A percentile compares a stretch with the other conserved stretches of the same genome.
These are phyloP conservation scores for Hibiscus mutabilis DNA, from an alignment of 345 rosid genomes.

Conservation along the genomic window DNA sequence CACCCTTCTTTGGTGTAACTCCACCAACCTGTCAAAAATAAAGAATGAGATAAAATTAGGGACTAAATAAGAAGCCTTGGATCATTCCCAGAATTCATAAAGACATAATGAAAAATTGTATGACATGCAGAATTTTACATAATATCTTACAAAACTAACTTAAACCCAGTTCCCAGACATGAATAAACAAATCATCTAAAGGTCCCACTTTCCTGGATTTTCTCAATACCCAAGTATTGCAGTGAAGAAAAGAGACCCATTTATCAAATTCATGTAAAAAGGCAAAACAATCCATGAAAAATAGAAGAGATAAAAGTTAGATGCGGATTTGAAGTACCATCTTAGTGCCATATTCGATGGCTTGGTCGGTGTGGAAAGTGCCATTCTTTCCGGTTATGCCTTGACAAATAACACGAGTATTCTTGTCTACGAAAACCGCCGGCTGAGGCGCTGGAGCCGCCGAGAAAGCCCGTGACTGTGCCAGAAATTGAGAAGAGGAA, in stretches of 20 bases:
- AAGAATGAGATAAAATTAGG: not conserved
- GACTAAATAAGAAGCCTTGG: not conserved
- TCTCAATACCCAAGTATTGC: not conserved
- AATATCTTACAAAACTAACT: not conserved
- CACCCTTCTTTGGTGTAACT: conserved; percentile 96
- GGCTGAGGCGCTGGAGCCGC: not conserved
- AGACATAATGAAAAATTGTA: not conserved
- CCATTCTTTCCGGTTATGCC: not conserved
- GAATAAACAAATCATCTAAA: not conserved
- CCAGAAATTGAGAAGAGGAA: not conserved
- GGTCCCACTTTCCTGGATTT: not conserved
- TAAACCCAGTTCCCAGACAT: not conserved
- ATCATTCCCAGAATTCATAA: not conserved
- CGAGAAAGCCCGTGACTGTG: not conserved
- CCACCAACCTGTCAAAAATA: conserved; percentile 63
- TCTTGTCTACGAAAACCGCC: not conserved
- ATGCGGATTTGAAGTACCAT: not conserved
- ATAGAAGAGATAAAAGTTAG: not conserved
- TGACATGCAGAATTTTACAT: not conserved
- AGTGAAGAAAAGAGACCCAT: not conserved
- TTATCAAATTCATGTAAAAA: not conserved
- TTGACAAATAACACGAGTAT: not conserved
- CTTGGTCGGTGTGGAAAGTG: not conserved
- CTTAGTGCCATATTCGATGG: not conserved
- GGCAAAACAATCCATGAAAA: not conserved